A percentile compares a stretch with the other conserved stretches of the same genome.
Evolutionary conservation across 179 eudicot genomes (phyloP).

Genomic region (Dionaea muscipula): DNA sequence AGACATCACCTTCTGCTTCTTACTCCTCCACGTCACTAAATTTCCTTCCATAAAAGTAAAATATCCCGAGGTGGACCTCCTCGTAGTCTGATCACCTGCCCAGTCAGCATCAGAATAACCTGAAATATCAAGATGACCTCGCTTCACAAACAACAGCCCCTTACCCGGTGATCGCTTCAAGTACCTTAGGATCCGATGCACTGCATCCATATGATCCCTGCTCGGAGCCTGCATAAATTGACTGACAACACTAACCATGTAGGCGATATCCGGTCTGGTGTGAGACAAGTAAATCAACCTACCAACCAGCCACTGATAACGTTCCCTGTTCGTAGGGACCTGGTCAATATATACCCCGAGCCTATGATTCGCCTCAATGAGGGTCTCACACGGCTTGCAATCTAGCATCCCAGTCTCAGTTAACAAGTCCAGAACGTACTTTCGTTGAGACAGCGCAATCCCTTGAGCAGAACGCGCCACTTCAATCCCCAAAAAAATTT

Average conservation of each 20-base stretch:
- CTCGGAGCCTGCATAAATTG: slow-evolving; percentile 1
- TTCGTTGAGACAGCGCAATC: not conserved
- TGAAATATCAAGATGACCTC: too few relatives aligned
- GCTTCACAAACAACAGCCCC: not conserved
- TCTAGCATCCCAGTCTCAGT: not conserved
- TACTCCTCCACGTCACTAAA: too few relatives aligned
- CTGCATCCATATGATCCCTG: not conserved
- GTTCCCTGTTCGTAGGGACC: not conserved
- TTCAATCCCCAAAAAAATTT: not conserved
- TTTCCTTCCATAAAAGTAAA: too few relatives aligned
- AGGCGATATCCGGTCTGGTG: not conserved
- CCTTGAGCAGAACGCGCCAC: not conserved
- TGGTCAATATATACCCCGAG: not conserved
- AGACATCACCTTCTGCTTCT: too few relatives aligned
- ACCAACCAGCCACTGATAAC: not conserved
- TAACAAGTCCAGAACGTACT: too few relatives aligned
- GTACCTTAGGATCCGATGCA: not conserved
- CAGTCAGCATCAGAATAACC: too few relatives aligned
- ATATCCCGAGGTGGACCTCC: too few relatives aligned
- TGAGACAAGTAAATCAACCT: not conserved
- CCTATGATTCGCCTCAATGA: not conserved
- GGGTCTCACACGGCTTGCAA: not conserved
- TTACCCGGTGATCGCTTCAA: not conserved
- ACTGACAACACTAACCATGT: not conserved
- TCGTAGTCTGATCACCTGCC: too few relatives aligned